Evolutionary conservation across 495 filamentous ascomycete species (phyloP).

Genomic region (Copromyces sp.): DNA sequence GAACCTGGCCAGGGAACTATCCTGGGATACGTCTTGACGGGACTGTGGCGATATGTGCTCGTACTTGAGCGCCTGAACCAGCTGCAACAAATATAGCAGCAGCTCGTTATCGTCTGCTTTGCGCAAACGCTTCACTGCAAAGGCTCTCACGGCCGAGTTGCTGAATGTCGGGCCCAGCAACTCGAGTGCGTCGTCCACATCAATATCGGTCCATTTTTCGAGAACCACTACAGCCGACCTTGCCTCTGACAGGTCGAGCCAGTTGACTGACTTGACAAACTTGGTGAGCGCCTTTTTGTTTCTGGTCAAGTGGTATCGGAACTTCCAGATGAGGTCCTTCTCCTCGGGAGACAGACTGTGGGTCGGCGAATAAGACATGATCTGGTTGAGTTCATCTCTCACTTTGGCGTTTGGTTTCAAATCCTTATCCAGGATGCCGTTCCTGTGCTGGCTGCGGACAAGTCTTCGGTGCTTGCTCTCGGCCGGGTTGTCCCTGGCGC

Average conservation of each 20-base stretch:
- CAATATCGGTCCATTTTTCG: conserved; percentile 91
- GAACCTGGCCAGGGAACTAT: conserved; percentile 85
- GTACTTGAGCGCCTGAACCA: conserved; percentile 95
- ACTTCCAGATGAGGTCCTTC: conserved; percentile 94
- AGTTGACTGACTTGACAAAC: conserved; percentile 93
- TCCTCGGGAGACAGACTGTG: conserved; percentile 80
- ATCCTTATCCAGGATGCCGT: conserved; percentile 84
- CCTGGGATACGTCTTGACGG: conserved; percentile 54
- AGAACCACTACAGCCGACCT: conserved; percentile 84
- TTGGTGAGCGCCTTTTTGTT: conserved; percentile 94
- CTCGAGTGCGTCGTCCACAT: conserved; percentile 93
- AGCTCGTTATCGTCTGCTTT: conserved; percentile 93
- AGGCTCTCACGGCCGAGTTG: conserved; percentile 76
- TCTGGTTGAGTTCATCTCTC: conserved; percentile 81
- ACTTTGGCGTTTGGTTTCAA: conserved; percentile 95
- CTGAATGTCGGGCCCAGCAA: conserved; percentile 87
- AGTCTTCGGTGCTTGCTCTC: conserved; percentile 91
- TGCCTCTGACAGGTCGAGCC: conserved; percentile 77
- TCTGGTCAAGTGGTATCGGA: conserved; percentile 81
- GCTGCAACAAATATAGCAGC: conserved; percentile 81
- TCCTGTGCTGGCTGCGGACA: conserved; percentile 78
- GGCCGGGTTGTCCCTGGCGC: conserved; percentile 78
- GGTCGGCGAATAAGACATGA: conserved; percentile 87
- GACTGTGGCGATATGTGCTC: conserved; percentile 58
- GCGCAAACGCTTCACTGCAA: conserved; percentile 82